Evolutionary conservation across 805 yeast species (phyloP).

Genomic region (Scheffersomyces amazonensis): DNA sequence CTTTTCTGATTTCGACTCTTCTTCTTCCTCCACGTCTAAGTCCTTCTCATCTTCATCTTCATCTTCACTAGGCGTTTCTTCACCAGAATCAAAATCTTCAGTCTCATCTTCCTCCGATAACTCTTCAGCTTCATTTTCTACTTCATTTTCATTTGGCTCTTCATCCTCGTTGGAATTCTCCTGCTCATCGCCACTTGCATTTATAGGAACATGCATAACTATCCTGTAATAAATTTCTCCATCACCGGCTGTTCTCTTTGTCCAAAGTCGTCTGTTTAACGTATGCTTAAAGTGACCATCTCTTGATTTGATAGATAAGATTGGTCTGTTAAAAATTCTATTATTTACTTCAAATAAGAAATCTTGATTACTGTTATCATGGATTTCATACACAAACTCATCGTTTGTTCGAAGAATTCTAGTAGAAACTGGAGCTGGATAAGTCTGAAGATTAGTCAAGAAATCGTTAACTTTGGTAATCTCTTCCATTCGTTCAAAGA

Average conservation of each 20-base stretch:
- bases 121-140: not conserved
- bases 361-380: no score
- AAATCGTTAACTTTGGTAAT: not conserved
- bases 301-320: no score
- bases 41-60: not conserved
- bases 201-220: no score
- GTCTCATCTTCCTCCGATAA: not conserved
- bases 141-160: not conserved
- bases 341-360: no score
- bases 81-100: not conserved
- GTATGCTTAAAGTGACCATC: no score
- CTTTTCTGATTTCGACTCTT: constrained; percentile 2
- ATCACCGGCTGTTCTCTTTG: not conserved
- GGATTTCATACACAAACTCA: no score
- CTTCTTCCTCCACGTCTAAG: not conserved
- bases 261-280: not conserved
- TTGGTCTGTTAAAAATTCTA: no score
- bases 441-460: no score
- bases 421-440: no score
- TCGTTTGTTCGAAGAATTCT: no score
- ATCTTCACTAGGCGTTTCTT: not conserved
- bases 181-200: no score
- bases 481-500: not conserved
- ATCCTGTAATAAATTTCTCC: not conserved
- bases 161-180: not conserved